A percentile compares a stretch with the other conserved stretches of the same genome.
Evolutionary conservation across 1,284 basidiomycete species (phyloP).

Genomic region (Pisolithus thermaeus): DNA sequence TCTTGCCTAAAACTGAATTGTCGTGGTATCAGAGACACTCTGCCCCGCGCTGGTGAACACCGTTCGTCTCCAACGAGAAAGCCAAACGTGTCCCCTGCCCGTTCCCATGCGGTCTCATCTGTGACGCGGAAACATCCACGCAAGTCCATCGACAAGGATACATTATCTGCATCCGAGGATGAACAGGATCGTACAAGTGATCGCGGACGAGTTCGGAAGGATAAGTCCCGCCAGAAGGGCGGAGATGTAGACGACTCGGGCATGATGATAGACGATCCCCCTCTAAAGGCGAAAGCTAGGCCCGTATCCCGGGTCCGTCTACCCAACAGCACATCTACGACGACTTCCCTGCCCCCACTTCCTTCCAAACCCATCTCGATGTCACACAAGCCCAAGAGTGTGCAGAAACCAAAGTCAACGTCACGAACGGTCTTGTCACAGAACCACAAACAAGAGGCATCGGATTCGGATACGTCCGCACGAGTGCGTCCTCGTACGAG

Average conservation of each 20-base stretch:
- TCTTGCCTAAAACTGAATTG: slow-evolving; percentile 57
- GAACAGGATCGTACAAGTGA: slow-evolving; percentile 13
- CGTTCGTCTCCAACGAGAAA: slow-evolving; percentile 13
- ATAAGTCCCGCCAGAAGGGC: slow-evolving; percentile 8
- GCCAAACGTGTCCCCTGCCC: slow-evolving; percentile 21
- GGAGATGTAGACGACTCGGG: slow-evolving; percentile 1
- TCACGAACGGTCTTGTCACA: slow-evolving; percentile 21
- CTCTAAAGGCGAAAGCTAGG: slow-evolving; percentile 8
- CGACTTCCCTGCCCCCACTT: neutral
- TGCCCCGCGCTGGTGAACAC: slow-evolving; percentile 20
- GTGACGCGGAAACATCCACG: slow-evolving; percentile 21
- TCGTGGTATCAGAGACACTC: slow-evolving; percentile 34
- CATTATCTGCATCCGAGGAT: slow-evolving; percentile 15
- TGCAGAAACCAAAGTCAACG: slow-evolving; percentile 6
- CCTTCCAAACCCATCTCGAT: neutral
- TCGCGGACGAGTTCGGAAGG: slow-evolving; percentile 3
- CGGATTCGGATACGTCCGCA: slow-evolving; percentile 22
- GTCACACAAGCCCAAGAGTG: too few species aligned
- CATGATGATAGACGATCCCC: slow-evolving; percentile 10
- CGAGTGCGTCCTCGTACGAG: slow-evolving; percentile 19
- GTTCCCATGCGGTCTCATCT: slow-evolving; percentile 17
- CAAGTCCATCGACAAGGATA: slow-evolving; percentile 17
- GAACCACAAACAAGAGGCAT: slow-evolving; percentile 10
- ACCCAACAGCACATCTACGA: slow-evolving; percentile 7
- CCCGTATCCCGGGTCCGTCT: slow-evolving; percentile 9